Evolutionary conservation across 495 filamentous ascomycete species (phyloP), one percentile per base, ranked within the genome.

Genomic region (Penicillium pancosmium): DNA sequence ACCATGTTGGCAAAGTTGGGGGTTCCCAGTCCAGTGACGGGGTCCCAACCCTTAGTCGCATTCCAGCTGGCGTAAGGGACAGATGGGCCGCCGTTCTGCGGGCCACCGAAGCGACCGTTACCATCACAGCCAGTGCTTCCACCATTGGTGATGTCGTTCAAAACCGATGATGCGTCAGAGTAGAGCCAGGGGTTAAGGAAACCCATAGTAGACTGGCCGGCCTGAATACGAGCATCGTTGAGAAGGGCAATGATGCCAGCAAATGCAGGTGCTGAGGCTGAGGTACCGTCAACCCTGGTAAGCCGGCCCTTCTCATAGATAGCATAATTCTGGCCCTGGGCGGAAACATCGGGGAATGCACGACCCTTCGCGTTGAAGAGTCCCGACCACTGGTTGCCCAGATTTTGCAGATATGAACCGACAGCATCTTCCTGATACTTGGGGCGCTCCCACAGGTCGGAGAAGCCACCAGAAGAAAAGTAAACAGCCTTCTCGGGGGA

Each of bases 171-270:
- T 11, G 76, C 84, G 7, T 61, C 70, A 10, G 73, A 73, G 72
- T 91, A 92, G 27, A 92, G 63, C 86, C 86, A 90, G 0, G 88
- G 89, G 67, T 93, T 92, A 34, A 91, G 64, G 76, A 91, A 92
- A 0, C 90, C 90, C 52, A 92, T 67, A 0, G 81, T 71, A 0
- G 82, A 73, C 64, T 84, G 70, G 19, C 81, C 81, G 16, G 75
- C 76, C 1, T 79, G 70, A 40, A 86, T 71, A 1, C 86, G 78
- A 0, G 85, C 88, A 59, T 88, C 87, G 59, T 92, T 91, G 40
- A 92, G 75, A 16, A 91, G 72, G 0, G 80, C 79, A 9, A 93
- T 68, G 18, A 93, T 68, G 15, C 82, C 87, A 3, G 83, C 80
- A 18, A 88, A 84, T 0, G 84, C 74, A 0, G 90, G 90, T 1